Evolutionary conservation across 2,329 filamentous ascomycete species (phyloP), one percentile per base, ranked within the genome.

Genomic region (Annulohypoxylon truncatum): DNA sequence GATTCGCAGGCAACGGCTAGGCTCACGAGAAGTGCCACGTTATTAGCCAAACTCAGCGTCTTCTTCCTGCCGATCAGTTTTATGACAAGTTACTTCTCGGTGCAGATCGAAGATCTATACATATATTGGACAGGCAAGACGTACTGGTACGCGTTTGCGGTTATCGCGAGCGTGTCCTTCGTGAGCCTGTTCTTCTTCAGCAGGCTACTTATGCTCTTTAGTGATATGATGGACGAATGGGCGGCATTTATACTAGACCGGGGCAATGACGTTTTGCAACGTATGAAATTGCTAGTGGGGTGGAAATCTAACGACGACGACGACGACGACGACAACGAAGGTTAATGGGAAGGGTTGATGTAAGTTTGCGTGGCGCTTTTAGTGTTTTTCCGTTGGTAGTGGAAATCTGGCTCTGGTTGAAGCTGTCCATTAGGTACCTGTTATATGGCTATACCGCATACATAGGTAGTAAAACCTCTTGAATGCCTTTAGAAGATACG

Each of bases 21-120:
- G 18, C 83, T 94, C 18, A 93, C 90, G 0, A 83, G 90, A 61
- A 89, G 90, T 68, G 92, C 91, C 2, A 87, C 92, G 3, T 80
- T 94, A 4, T 82, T 94, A 9, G 90, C 90, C 48, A 93, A 94
- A 75, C 87, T 91, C 4, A 92, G 89, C 10, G 91, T 93, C 40
- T 82, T 93, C 54, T 94, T 94, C 79, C 82, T 93, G 59, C 91
- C 91, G 0, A 89, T 93, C 65, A 90, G 86, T 70, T 84, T 93
- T 51, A 89, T 93, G 87, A 92, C 90, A 2, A 87, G 83, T 29
- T 94, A 93, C 77, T 94, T 93, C 76, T 89, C 88, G 4, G 84
- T 90, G 1, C 85, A 92, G 75, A 85, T 93, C 52, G 78, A 81
- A 6, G 84, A 86, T 3, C 79, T 89, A 8, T 82, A 85, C 51